Evolutionary conservation across 306 rosid species (phyloP), one percentile per base, ranked within the genome.

Genomic region (Ochetophila trinervis): DNA sequence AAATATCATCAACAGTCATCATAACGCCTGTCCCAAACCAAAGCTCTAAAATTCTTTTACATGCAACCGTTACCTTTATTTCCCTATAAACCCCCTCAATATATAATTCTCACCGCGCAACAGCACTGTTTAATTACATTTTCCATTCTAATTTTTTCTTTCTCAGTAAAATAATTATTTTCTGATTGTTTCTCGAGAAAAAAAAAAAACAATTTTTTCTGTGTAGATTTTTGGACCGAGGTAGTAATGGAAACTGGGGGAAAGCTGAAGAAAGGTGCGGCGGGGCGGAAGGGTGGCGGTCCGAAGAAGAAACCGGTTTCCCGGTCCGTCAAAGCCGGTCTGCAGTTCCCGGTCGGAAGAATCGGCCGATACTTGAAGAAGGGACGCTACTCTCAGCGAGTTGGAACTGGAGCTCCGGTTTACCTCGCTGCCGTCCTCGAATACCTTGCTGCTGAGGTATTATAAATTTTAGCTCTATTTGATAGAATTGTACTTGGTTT

Each of bases 341-440:
- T 82, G 21, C 83, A 82, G 61, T 82, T 82, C 35, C 86, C 83
- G 0, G 83, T 82, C 9, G 83, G 86, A 53, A 55, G 83, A 57
- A 78, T 82, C 42, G 83, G 79, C 2, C 62, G 86, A 34, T 82
- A 78, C 65, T 65, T 82, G 76, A 82, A 82, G 76, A 72, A 75
- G 6, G 83, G 86, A 9, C 80, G 83, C 6, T 82, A 82, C 44
- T 32, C 86, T 55, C 57, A 64, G 47, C 74, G 86, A 1, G 76
- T 82, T 27, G 83, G 86, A 54, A 71, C 76, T 12, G 83, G 86
- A 45, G 86, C 86, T 71, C 81, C 83, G 11, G 78, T 82, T 56
- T 78, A 82, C 71, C 76, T 82, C 19, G 83, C 83, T 13, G 85
- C 82, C 15, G 77, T 74, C 49, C 86, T 82, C 10, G 78, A 76